Evolutionary conservation across 2,329 filamentous ascomycete genomes (phyloP), one percentile per base, ranked within the genome.

Genomic region (Orbilia oligospora): DNA sequence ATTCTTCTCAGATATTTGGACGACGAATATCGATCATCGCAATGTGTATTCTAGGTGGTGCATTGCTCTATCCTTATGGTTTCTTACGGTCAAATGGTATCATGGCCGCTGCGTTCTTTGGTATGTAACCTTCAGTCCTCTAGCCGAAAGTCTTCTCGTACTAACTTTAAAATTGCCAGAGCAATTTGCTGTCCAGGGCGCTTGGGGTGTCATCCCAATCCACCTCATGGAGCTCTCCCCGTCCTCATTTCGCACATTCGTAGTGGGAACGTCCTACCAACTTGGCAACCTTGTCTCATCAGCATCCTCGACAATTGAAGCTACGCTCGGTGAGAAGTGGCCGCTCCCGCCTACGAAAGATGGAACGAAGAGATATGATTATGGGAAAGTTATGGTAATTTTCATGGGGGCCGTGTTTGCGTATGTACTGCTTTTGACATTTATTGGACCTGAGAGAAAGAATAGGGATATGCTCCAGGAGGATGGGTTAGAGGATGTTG

Each of bases 351-450:
- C 88, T 0, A 88, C 87, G 0, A 83, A 87, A 18, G 83, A 84
- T 0, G 87, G 85, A 0, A 83, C 85, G 36, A 84, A 85, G 56
- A 86, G 91, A 2, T 93, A 91, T 83, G 86, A 93, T 76, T 97
- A 97, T 81, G 93, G 93, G 46, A 91, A 91, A 81, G 93, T 97
- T 9, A 95, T 97, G 80, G 93, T 91, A 83, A 96, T 97, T 82
- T 97, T 97, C 85, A 94, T 97, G 92, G 94, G 88, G 0, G 93
- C 91, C 81, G 93, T 97, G 0, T 97, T 88, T 81, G 87, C 83
- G 27, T 90, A 89, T 76, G 86, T 89, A n/a, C 87, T 90, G 44
- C 0, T 89, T 5, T 83, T 93, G 69, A 91, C 90, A 0, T 83
- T 92, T 9, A 51, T 92, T 2, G 91, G 91, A 4, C 87, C 87